phyloP scores from a whole-genome alignment of 441 rosid genomes.

The Populus hybrid region DNA sequence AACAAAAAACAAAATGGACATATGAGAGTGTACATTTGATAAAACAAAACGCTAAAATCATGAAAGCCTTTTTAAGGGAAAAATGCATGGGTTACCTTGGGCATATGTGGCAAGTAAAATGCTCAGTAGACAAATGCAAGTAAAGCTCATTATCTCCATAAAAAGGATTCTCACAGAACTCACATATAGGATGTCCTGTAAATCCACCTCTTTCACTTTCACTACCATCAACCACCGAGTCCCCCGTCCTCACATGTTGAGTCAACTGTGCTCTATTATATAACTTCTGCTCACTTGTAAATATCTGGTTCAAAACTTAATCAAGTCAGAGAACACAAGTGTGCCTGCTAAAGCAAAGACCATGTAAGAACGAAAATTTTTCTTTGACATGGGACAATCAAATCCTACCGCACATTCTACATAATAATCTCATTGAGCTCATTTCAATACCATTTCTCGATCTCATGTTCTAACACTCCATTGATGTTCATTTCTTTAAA shows the following conservation, averaged over 20 bases:
- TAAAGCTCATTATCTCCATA: slow-evolving; percentile 83
- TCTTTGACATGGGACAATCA: neutral
- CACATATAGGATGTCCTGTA: slow-evolving; percentile 77
- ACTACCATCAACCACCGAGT: slow-evolving; percentile 66
- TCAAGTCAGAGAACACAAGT: slow-evolving; percentile 13
- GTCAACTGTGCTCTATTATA: slow-evolving; percentile 60
- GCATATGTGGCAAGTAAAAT: slow-evolving; percentile 79
- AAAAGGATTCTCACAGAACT: slow-evolving; percentile 68
- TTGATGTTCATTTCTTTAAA: neutral
- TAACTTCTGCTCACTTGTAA: slow-evolving; percentile 76
- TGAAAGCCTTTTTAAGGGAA: neutral
- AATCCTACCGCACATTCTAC: neutral
- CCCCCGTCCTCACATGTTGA: slow-evolving; percentile 73
- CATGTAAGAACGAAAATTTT: neutral
- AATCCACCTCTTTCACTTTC: slow-evolving; percentile 91
- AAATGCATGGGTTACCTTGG: slow-evolving; percentile 48
- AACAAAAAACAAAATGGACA: neutral
- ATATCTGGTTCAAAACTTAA: slow-evolving; percentile 42
- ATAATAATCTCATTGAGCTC: neutral
- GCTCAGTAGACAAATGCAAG: slow-evolving; percentile 77
- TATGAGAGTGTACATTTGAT: neutral
- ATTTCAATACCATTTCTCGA: neutral
- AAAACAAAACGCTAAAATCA: neutral
- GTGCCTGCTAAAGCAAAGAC: neutral
- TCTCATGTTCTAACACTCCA: neutral